These are phyloP conservation scores for Tephrocybe rancida DNA, from an alignment of 768 basidiomycete genomes.

Conservation along the genomic window DNA sequence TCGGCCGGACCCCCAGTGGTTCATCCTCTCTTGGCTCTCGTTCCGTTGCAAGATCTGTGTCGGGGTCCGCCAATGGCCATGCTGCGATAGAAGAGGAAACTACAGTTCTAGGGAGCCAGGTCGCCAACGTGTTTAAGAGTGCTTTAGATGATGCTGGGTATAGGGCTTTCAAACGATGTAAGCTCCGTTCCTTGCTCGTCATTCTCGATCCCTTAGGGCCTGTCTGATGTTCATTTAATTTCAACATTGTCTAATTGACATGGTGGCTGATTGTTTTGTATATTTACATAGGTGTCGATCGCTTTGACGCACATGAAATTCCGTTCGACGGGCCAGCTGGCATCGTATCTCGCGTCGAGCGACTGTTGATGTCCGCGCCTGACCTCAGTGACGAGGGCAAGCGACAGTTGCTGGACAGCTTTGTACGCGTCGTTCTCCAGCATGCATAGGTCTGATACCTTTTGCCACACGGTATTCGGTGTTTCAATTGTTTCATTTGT, in stretches of 20 bases:
- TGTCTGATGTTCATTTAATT: background rate
- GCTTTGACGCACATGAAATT: conserved; percentile 74
- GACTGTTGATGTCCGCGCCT: conserved; percentile 54
- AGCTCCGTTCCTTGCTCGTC: conserved; percentile 25
- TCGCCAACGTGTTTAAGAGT: conserved; percentile 49
- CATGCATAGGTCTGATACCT: conserved; percentile 31
- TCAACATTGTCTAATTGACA: conserved; percentile 1
- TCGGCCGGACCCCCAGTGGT: conserved; percentile 32
- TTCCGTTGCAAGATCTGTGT: conserved; percentile 19
- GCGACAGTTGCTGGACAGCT: conserved; percentile 57
- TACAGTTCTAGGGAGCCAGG: conserved; percentile 43
- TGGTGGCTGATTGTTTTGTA: conserved; percentile 13
- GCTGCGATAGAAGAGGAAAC: conserved; percentile 18
- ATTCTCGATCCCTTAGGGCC: no score
- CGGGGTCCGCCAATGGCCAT: conserved; percentile 24
- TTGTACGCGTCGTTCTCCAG: conserved; percentile 61
- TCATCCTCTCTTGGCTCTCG: conserved; percentile 24
- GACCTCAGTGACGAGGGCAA: conserved; percentile 49
- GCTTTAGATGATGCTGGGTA: conserved; percentile 50
- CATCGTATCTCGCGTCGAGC: conserved; percentile 64
- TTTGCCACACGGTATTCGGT: background rate
- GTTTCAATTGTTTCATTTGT: background rate
- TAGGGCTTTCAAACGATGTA: conserved; percentile 65
- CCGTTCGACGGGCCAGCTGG: conserved; percentile 76
- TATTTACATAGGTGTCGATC: conserved; percentile 60